These are phyloP conservation scores for Sphagnum tenellum DNA, from an alignment of 225 moss, liverwort and hornwort species.

Conservation along the genomic window DNA sequence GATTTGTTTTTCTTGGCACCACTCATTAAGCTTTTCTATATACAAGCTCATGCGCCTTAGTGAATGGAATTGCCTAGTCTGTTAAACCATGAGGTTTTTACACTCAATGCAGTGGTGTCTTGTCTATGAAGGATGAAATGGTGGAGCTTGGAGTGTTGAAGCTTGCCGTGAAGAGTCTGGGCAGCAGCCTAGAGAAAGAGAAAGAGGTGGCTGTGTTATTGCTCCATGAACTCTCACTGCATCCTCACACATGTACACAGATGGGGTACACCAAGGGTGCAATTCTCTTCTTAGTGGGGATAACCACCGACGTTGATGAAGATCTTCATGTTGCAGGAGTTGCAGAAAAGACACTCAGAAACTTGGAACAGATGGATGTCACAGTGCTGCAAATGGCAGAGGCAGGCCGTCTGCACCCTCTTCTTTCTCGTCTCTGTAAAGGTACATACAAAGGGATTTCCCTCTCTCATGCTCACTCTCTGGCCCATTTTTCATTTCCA, in stretches of 20 bases:
- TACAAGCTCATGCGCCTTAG: too few relatives aligned
- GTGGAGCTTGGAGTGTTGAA: slow-evolving; percentile 27
- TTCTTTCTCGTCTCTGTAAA: slow-evolving; percentile 30
- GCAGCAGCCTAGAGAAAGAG: slow-evolving; percentile 36
- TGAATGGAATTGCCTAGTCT: too few relatives aligned
- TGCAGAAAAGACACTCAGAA: slow-evolving; percentile 30
- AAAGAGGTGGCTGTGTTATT: slow-evolving; percentile 24
- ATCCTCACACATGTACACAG: slow-evolving; percentile 13
- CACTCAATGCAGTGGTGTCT: too few relatives aligned
- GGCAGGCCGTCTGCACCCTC: slow-evolving; percentile 37
- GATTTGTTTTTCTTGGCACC: too few relatives aligned
- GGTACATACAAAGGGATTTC: slow-evolving; percentile 3
- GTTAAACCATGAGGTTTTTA: too few relatives aligned
- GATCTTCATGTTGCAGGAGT: slow-evolving; percentile 13
- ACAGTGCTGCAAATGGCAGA: slow-evolving; percentile 46
- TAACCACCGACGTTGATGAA: slow-evolving; percentile 10
- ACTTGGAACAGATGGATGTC: slow-evolving; percentile 30
- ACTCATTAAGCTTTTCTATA: too few relatives aligned
- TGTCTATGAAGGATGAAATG: slow-evolving; percentile 15
- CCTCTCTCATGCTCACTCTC: neutral
- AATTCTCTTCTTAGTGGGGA: slow-evolving; percentile 21
- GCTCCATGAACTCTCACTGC: slow-evolving; percentile 27
- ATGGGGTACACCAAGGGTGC: slow-evolving; percentile 36
- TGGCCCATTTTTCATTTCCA: neutral
- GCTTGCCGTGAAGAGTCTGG: slow-evolving; percentile 33